A percentile compares a stretch with the other conserved stretches of the same genome.
Evolutionary conservation across 202 grass and related monocot genomes (phyloP).

Genomic region (Hordeum pubiflorum): DNA sequence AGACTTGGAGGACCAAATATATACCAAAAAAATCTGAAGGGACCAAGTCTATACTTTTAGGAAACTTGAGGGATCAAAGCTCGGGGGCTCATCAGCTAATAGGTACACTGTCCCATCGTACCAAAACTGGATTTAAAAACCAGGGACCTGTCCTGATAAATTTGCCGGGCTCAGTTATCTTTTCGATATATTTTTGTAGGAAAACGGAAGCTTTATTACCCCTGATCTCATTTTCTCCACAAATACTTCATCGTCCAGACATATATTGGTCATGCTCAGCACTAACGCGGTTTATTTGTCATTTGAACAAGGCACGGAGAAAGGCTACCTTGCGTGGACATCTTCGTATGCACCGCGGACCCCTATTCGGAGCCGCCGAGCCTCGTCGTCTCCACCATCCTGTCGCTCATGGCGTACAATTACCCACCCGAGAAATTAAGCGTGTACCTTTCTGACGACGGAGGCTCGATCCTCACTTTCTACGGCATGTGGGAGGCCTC

Average conservation of each 20-base stretch:
- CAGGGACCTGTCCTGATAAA: too few relatives aligned
- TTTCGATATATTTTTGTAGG: too few relatives aligned
- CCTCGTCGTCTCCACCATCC: conserved; percentile 39
- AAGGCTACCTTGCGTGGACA: conserved; percentile 34
- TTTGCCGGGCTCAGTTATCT: too few relatives aligned
- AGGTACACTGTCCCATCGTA: not conserved
- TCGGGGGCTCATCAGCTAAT: not conserved
- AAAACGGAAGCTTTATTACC: too few relatives aligned
- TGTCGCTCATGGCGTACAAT: conserved; percentile 52
- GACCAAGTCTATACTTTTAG: too few relatives aligned
- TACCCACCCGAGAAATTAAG: conserved; percentile 40
- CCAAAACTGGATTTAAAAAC: not conserved
- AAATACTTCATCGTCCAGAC: not conserved
- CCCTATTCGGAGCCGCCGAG: conserved; percentile 40
- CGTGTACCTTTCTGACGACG: conserved; percentile 57
- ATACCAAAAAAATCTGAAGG: too few relatives aligned
- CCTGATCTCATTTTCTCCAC: too few relatives aligned
- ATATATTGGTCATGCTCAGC: not conserved
- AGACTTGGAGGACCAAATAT: too few relatives aligned
- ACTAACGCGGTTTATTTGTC: not conserved
- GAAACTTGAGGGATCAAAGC: not conserved
- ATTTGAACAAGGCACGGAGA: conserved; percentile 24
- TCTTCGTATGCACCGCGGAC: conserved; percentile 50
- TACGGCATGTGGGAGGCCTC: conserved; percentile 37
- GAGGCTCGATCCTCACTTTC: conserved; percentile 41